A percentile compares a stretch with the other conserved stretches of the same genome.
Evolutionary conservation across 192 early-diverging fungal species (phyloP).

Genomic region (Backusella morwellensis): DNA sequence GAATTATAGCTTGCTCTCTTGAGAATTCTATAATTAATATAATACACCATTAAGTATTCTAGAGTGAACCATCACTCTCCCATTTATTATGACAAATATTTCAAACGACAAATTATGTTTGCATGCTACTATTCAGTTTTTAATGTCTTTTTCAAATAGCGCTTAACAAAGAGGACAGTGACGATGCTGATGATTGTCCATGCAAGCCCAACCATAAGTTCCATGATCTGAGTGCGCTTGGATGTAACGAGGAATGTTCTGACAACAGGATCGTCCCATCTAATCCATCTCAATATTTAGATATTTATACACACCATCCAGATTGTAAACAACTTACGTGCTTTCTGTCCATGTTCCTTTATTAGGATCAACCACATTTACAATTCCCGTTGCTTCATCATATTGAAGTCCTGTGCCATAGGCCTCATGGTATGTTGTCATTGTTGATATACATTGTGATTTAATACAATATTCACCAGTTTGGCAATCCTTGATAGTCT

Average conservation of each 20-base stretch:
- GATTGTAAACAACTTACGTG: constrained; percentile 41
- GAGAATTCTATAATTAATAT: no score
- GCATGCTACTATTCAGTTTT: constrained; percentile 11
- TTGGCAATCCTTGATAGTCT: constrained; percentile 25
- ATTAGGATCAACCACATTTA: constrained; percentile 40
- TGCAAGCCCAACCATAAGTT: constrained; percentile 43
- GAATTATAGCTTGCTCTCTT: no score
- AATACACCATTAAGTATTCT: no score
- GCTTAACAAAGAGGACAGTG: constrained; percentile 26
- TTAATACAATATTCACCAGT: constrained; percentile 43
- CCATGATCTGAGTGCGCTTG: constrained; percentile 33
- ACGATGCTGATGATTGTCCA: constrained; percentile 32
- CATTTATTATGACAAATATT: no score
- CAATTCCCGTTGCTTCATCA: constrained; percentile 27
- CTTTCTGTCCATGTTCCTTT: constrained; percentile 51
- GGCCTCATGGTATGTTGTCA: constrained; percentile 55
- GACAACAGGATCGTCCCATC: constrained; percentile 45
- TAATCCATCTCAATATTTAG: constrained; percentile 16
- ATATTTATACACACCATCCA: background rate
- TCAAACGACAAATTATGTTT: no score
- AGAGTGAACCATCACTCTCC: no score
- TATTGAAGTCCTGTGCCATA: constrained; percentile 49
- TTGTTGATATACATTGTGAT: constrained; percentile 38
- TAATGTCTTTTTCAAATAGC: constrained; percentile 36
- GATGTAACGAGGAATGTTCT: constrained; percentile 44